Evolutionary conservation across 2,329 filamentous ascomycete species (phyloP).

Genomic region (Pseudogymnoascus sp.): DNA sequence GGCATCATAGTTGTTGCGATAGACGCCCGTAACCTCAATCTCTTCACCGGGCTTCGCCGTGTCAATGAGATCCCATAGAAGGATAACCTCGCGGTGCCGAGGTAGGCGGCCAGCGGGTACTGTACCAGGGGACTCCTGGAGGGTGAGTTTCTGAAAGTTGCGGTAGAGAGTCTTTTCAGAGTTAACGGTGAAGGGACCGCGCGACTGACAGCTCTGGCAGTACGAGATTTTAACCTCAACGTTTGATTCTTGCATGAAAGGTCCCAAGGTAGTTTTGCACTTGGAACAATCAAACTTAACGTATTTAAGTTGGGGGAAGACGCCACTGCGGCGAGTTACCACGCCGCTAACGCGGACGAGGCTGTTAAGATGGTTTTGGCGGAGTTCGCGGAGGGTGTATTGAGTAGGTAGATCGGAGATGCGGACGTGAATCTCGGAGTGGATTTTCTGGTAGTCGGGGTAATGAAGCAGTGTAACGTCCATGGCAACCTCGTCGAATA

Average conservation of each 20-base stretch:
- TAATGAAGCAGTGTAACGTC: slow-evolving; percentile 94
- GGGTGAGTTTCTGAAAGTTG: slow-evolving; percentile 95
- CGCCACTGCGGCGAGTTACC: slow-evolving; percentile 85
- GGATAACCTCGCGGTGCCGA: slow-evolving; percentile 85
- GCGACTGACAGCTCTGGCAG: slow-evolving; percentile 93
- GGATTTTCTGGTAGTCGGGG: slow-evolving; percentile 94
- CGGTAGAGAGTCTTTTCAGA: slow-evolving; percentile 97
- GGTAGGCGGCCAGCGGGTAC: slow-evolving; percentile 93
- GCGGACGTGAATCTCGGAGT: slow-evolving; percentile 94
- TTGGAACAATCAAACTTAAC: slow-evolving; percentile 97
- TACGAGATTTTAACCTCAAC: slow-evolving; percentile 93
- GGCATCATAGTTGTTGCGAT: slow-evolving; percentile 96
- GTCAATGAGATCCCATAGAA: slow-evolving; percentile 96
- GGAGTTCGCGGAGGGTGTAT: slow-evolving; percentile 89
- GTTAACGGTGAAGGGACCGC: slow-evolving; percentile 90
- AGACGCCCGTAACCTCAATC: slow-evolving; percentile 93
- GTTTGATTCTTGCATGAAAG: slow-evolving; percentile 95
- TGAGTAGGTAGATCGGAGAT: slow-evolving; percentile 91
- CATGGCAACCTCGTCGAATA: slow-evolving; percentile 95
- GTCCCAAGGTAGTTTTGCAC: slow-evolving; percentile 83
- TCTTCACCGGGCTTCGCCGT: slow-evolving; percentile 95
- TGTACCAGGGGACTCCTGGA: slow-evolving; percentile 94
- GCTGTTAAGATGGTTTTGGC: slow-evolving; percentile 93
- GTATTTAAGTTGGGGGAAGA: slow-evolving; percentile 97
- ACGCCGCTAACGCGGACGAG: slow-evolving; percentile 91